Evolutionary conservation across 2,329 filamentous ascomycete species (phyloP).

Genomic region (Microsporum canis): DNA sequence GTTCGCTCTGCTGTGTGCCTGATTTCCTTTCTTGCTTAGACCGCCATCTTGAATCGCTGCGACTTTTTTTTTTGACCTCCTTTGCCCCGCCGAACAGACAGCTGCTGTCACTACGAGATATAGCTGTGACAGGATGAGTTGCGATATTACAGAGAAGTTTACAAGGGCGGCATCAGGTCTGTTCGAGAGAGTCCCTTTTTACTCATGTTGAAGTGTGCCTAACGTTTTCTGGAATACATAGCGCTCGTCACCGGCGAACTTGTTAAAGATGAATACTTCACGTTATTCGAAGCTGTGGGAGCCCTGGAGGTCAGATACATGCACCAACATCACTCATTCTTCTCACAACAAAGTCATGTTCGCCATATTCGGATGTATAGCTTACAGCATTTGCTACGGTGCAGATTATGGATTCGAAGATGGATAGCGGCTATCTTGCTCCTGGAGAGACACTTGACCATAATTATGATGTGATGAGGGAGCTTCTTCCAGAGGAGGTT

Average conservation of each 20-base stretch:
- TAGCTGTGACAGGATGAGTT: slow-evolving; percentile 27
- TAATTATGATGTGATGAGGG: slow-evolving; percentile 60
- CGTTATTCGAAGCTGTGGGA: slow-evolving; percentile 85
- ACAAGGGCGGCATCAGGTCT: slow-evolving; percentile 42
- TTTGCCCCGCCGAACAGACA: background rate
- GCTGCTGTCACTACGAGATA: background rate
- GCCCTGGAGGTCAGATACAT: slow-evolving; percentile 45
- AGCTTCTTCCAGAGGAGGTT: slow-evolving; percentile 64
- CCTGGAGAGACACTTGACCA: slow-evolving; percentile 66
- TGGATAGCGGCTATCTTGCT: slow-evolving; percentile 83
- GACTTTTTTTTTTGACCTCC: background rate
- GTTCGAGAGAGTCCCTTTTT: slow-evolving; percentile 2
- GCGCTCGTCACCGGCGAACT: slow-evolving; percentile 69
- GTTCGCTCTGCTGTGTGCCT: background rate
- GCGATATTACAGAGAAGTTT: slow-evolving; percentile 48
- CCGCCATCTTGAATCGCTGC: background rate
- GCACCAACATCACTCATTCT: too few relatives aligned
- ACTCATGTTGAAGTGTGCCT: background rate
- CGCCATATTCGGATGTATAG: background rate
- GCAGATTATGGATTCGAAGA: slow-evolving; percentile 97
- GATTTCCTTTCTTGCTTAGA: background rate
- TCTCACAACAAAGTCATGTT: background rate
- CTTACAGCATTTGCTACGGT: background rate
- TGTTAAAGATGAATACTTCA: slow-evolving; percentile 88
- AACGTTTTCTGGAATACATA: slow-evolving; percentile 28